Evolutionary conservation across 768 basidiomycete genomes (phyloP), one percentile per base, ranked within the genome.

Genomic region (Lentinus tigrinus): DNA sequence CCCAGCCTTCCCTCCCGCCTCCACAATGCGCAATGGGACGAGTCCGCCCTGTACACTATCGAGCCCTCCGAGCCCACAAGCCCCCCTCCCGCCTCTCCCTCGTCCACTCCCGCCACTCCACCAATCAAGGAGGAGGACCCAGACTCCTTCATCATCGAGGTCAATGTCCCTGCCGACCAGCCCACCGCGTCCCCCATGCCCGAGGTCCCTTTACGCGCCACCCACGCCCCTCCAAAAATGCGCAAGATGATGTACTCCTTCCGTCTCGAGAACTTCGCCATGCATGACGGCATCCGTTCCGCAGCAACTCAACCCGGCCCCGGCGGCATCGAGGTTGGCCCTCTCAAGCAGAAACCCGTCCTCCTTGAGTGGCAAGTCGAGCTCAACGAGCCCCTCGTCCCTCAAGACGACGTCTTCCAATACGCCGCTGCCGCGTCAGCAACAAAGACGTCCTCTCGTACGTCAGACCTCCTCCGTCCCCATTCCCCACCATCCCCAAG

Each of bases 171-270:
- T 57, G 43, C 49, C 21, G 57, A 46, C 17, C 50, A 17, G 21
- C 48, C 54, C 44, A 34, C 51, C 36, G 40, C 28, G 14, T 48
- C 52, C 53, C 28, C 55, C 17, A 61, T 64, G 58, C 58, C 65
- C 47, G 65, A 70, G 66, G 88, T 89, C 1, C 88, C 89, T 8
- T 78, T 89, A 14, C 87, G 89, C 46, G 89, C 89, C 8, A 90
- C 87, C 0, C 85, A 89, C 65, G 89, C 88, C 1, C 78, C 81
- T 60, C 78, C 81, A 46, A 78, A 81, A 43, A 90, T 90, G 89
- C 81, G 85, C 53, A 74, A 75, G 47, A 84, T 90, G 84, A 92
- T 92, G 89, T 82, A 82, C 42, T 83, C 85, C 21, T 89, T 91
- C 69, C 81, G 89, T 8, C 78, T 91, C 63, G 87, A 91, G 70